Evolutionary conservation across 306 rosid species (phyloP), one percentile per base, ranked within the genome.

Genomic region (Cicer judaicum): DNA sequence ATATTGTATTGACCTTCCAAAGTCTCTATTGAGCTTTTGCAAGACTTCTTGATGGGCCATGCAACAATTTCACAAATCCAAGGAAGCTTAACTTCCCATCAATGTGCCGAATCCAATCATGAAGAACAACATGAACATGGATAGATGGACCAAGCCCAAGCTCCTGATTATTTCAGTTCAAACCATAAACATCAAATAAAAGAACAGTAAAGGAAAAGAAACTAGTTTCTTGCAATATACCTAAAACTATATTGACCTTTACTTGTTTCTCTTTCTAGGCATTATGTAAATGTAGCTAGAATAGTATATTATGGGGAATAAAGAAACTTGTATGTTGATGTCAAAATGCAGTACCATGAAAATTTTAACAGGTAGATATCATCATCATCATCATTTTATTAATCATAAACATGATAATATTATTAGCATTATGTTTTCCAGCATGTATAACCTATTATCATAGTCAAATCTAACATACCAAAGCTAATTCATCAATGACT

Each of bases 81-180:
- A 91, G 93, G 87, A 89, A 91, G 84, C 98, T 93, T 79, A 93
- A 79, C 81, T 91, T 93, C 63, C 98, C 97, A 80, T 93, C 98
- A 0, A 89, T 88, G 83, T 89, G 98, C 82, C 98, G 80, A 78
- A 93, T 89, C 98, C 98, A 93, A 77, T 93, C 98, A 39, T 89
- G 97, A 78, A 93, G 96, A 82, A 93, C 93, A 5, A 92, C 89
- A 77, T 93, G 97, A 79, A 93, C 89, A 12, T 97, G 98, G 47
- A 91, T 92, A 15, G 96, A 82, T 44, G 97, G 98, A 68, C 98
- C 85, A 10, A 93, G 92, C 19, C 98, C 89, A 74, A 93, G 96
- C 76, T 93, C 98, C 98, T 93, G 91, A 46, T 61, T 82, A 71
- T 65, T 71, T 62, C 46, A 24, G 75, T 73, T 34, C 49, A 72